Percentiles rank a stretch among this genome's conserved stretches.
Conservation (phyloP, 2,329 filamentous ascomycete genomes). For the Dothideomycetidae sp. region DNA sequence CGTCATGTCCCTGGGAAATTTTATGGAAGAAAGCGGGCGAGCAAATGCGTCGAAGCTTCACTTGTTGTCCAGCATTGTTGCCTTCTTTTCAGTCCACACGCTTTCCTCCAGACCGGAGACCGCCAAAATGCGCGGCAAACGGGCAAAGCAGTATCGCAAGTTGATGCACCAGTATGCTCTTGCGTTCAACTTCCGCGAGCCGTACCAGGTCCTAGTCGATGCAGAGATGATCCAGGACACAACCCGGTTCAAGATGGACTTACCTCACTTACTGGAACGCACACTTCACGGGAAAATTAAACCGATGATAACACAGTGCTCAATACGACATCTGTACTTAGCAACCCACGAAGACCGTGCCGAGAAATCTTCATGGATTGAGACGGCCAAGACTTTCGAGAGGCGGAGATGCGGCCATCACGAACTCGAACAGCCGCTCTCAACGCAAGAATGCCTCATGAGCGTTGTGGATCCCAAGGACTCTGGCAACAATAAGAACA, state of each 20-base stretch:
- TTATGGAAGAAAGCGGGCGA: not conserved
- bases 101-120: too few species aligned
- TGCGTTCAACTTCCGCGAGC: constrained; percentile 79
- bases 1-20: too few species aligned
- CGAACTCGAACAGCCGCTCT: constrained; percentile 56
- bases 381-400: constrained; percentile 60
- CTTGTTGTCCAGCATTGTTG: not conserved
- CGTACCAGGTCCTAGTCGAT: constrained; percentile 85
- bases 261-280: constrained; percentile 60
- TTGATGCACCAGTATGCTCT: constrained; percentile 85
- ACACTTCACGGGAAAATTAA: constrained; percentile 82
- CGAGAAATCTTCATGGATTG: constrained; percentile 46
- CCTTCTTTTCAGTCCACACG: constrained; percentile 14
- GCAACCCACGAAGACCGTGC: constrained; percentile 12
- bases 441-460: constrained; percentile 53
- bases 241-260: constrained; percentile 74
- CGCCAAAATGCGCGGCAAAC: constrained; percentile 51
- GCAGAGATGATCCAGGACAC: constrained; percentile 73
- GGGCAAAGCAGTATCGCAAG: constrained; percentile 66
- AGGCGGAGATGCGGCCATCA: constrained; percentile 67
- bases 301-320: constrained; percentile 72
- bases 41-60: not conserved
- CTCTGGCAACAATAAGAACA: constrained; percentile 57
- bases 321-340: constrained; percentile 63
- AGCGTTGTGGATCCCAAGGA: constrained; percentile 68